phyloP scores from a whole-genome alignment of 2,329 filamentous ascomycete species.

The Elsinoe batatas region DNA sequence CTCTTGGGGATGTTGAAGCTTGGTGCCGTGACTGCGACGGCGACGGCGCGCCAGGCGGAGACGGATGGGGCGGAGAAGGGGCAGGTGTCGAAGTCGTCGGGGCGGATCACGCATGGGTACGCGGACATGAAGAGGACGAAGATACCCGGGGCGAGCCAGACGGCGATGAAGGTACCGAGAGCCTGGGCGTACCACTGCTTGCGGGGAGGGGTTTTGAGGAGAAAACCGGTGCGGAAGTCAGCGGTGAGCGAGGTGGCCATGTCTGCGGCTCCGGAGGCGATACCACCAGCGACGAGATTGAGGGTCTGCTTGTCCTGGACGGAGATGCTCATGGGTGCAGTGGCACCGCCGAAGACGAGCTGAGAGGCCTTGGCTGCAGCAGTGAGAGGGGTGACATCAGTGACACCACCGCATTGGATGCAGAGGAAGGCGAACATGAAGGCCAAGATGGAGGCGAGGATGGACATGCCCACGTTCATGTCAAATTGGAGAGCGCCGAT shows the following conservation, averaged over 20 bases:
- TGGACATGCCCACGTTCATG: constrained; percentile 45
- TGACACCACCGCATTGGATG: constrained; percentile 44
- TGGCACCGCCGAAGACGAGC: constrained; percentile 54
- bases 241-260: constrained; percentile 41
- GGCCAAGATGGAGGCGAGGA: constrained; percentile 45
- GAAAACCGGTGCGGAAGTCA: constrained; percentile 57
- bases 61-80: constrained; percentile 53
- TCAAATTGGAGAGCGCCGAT: constrained; percentile 43
- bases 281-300: constrained; percentile 49
- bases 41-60: constrained; percentile 53
- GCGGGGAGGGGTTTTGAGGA: constrained; percentile 51
- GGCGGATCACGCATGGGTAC: constrained; percentile 50
- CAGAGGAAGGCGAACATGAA: constrained; percentile 51
- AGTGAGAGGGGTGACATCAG: constrained; percentile 51
- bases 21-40: constrained; percentile 48
- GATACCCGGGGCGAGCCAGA: constrained; percentile 54
- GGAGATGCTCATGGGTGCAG: constrained; percentile 36
- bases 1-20: constrained; percentile 41
- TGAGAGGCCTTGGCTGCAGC: constrained; percentile 57
- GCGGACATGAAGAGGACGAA: constrained; percentile 56
- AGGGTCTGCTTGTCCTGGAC: constrained; percentile 47
- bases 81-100: constrained; percentile 39
- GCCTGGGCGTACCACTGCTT: constrained; percentile 56
- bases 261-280: constrained; percentile 26
- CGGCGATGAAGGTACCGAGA: constrained; percentile 49